Evolutionary conservation across 306 rosid species (phyloP).

Genomic region (Quercus dentata): DNA sequence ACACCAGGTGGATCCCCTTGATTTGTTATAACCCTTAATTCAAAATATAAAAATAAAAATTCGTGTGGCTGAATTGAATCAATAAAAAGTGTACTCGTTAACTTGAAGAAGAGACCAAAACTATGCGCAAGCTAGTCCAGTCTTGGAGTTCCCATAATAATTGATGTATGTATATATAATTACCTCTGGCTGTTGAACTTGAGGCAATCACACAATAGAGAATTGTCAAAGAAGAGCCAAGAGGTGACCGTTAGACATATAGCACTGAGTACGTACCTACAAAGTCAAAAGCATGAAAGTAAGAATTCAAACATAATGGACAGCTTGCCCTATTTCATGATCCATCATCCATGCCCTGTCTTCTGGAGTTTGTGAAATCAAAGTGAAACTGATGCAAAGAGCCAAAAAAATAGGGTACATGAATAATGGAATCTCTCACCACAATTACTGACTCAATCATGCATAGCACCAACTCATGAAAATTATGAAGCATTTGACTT

Average conservation of each 20-base stretch:
- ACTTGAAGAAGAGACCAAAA: background rate
- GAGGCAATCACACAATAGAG: background rate
- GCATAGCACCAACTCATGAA: background rate
- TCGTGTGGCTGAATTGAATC: too few species aligned
- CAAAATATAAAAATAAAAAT: too few species aligned
- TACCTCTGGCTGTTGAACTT: too few species aligned
- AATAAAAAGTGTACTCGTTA: background rate
- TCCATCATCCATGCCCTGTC: background rate
- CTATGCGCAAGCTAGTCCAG: background rate
- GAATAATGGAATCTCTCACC: background rate
- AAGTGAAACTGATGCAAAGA: background rate
- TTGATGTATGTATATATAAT: too few species aligned
- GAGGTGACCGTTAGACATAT: background rate
- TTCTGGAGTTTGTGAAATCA: background rate
- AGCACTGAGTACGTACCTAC: background rate
- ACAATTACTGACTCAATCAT: conserved; percentile 14
- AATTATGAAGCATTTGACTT: conserved; percentile 1
- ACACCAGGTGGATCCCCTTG: background rate
- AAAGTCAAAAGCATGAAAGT: conserved; percentile 8
- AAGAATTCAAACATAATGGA: background rate
- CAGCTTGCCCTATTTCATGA: background rate
- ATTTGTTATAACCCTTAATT: background rate
- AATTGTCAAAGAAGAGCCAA: background rate
- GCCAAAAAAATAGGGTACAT: conserved; percentile 11
- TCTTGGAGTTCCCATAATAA: too few species aligned